Conservation (phyloP, 2,329 filamentous ascomycete genomes). For the Myriosclerotinia scirpicola region DNA sequence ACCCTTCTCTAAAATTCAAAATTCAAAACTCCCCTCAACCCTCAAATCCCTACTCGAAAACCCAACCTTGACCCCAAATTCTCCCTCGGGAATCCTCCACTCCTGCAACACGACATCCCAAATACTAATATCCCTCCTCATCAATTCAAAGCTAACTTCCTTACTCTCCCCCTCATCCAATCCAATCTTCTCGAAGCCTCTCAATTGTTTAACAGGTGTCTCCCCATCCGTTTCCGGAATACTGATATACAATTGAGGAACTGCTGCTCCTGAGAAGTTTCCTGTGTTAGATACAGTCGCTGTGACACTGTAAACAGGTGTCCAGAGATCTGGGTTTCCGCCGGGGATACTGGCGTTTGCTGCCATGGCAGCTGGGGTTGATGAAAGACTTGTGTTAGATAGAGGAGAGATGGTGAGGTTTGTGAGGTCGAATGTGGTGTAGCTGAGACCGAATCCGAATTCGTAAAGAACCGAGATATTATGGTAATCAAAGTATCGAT, state of each 20-base stretch:
- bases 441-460: slow-evolving; percentile 60
- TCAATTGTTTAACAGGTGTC: slow-evolving; percentile 57
- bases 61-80: slow-evolving; percentile 32
- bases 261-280: slow-evolving; percentile 35
- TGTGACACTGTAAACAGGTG: slow-evolving; percentile 49
- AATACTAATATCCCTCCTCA: slow-evolving; percentile 77
- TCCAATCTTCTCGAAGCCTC: slow-evolving; percentile 74
- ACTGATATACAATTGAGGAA: slow-evolving; percentile 42
- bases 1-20: background rate
- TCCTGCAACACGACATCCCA: slow-evolving; percentile 77
- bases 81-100: slow-evolving; percentile 57
- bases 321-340: slow-evolving; percentile 57
- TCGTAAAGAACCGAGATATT: slow-evolving; percentile 43
- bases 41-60: slow-evolving; percentile 32
- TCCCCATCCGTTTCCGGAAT: slow-evolving; percentile 6
- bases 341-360: slow-evolving; percentile 46
- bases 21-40: slow-evolving; percentile 14
- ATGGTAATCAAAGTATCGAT: slow-evolving; percentile 50
- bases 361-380: slow-evolving; percentile 38
- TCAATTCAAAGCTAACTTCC: slow-evolving; percentile 67
- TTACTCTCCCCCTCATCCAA: slow-evolving; percentile 67
- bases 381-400: slow-evolving; percentile 42
- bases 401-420: slow-evolving; percentile 36
- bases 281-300: slow-evolving; percentile 56
- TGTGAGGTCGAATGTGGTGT: slow-evolving; percentile 66